Percentiles rank a stretch among this genome's conserved stretches.
Conservation (phyloP, 1,284 basidiomycete genomes). For the Moesziomyces globuligerus region DNA sequence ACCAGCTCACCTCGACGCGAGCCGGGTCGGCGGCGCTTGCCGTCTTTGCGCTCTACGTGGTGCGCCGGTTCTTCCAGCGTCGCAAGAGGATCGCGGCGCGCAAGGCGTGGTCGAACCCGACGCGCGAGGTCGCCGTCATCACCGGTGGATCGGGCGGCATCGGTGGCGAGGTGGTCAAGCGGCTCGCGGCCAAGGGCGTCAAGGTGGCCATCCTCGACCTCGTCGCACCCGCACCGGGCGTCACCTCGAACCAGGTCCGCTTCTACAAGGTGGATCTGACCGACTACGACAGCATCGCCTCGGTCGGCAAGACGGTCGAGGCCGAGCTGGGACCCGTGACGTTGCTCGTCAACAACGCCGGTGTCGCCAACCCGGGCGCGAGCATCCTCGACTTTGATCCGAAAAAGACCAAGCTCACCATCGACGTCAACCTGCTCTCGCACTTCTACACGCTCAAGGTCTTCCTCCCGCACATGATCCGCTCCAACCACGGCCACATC, state of each 20-base stretch:
- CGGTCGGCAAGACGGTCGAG: conserved; percentile 47
- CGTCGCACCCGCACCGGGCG: conserved; percentile 32
- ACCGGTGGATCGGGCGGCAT: conserved; percentile 66
- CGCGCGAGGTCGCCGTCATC: conserved; percentile 60
- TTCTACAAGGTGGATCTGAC: conserved; percentile 62
- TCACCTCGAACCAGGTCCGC: conserved; percentile 16
- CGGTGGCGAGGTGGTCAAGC: conserved; percentile 58
- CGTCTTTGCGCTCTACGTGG: conserved; percentile 25
- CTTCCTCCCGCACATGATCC: conserved; percentile 62
- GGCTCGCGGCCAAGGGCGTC: conserved; percentile 39
- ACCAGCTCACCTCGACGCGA: conserved; percentile 24
- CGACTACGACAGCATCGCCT: conserved; percentile 47
- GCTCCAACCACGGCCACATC: conserved; percentile 62
- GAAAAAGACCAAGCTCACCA: conserved; percentile 44
- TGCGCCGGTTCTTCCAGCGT: conserved; percentile 14
- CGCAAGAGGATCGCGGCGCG: conserved; percentile 34
- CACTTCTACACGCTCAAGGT: conserved; percentile 59
- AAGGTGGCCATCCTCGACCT: conserved; percentile 65
- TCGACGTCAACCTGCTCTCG: conserved; percentile 61
- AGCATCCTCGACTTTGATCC: conserved; percentile 50
- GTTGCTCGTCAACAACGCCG: conserved; percentile 55
- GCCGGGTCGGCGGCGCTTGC: conserved; percentile 26
- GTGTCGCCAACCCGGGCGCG: conserved; percentile 54
- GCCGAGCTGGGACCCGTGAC: conserved; percentile 45
- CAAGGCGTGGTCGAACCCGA: conserved; percentile 51